Percentiles rank a stretch among this genome's conserved stretches.
These are phyloP conservation scores for Monosporozyma aquatica DNA, from an alignment of 805 yeast genomes.

Conservation along the genomic window DNA sequence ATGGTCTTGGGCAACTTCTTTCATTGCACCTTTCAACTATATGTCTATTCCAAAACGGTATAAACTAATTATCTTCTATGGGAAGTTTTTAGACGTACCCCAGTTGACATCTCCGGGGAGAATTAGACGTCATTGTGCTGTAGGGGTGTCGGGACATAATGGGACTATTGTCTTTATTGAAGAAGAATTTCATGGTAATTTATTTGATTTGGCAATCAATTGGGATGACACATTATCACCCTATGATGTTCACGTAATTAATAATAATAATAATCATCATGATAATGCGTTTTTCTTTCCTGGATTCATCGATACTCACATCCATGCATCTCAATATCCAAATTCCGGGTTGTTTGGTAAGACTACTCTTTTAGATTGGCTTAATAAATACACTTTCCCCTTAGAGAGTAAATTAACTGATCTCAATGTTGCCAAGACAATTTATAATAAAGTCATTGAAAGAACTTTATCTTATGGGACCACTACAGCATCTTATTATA, in stretches of 20 bases:
- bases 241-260: slow-evolving; percentile 24
- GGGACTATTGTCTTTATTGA: slow-evolving; percentile 39
- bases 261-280: slow-evolving; percentile 8
- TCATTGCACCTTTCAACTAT: too few species aligned
- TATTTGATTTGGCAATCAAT: slow-evolving; percentile 22
- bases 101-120: slow-evolving; percentile 42
- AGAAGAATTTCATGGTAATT: slow-evolving; percentile 16
- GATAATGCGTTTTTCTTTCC: slow-evolving; percentile 61
- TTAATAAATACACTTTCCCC: slow-evolving; percentile 80
- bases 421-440: slow-evolving; percentile 42
- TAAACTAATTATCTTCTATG: slow-evolving; percentile 37
- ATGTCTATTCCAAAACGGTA: too few species aligned
- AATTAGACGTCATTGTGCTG: slow-evolving; percentile 36
- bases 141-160: slow-evolving; percentile 4
- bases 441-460: slow-evolving; percentile 59
- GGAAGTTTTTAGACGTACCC: slow-evolving; percentile 71
- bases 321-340: slow-evolving; percentile 80
- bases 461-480: slow-evolving; percentile 76
- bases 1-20: neutral
- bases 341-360: slow-evolving; percentile 78
- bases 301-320: slow-evolving; percentile 75
- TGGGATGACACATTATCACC: slow-evolving; percentile 12
- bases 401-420: slow-evolving; percentile 62
- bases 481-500: slow-evolving; percentile 85
- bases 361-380: slow-evolving; percentile 82